These are phyloP conservation scores for Desmodesmus armatus DNA, from an alignment of 139 green algal genomes.

Conservation along the genomic window DNA sequence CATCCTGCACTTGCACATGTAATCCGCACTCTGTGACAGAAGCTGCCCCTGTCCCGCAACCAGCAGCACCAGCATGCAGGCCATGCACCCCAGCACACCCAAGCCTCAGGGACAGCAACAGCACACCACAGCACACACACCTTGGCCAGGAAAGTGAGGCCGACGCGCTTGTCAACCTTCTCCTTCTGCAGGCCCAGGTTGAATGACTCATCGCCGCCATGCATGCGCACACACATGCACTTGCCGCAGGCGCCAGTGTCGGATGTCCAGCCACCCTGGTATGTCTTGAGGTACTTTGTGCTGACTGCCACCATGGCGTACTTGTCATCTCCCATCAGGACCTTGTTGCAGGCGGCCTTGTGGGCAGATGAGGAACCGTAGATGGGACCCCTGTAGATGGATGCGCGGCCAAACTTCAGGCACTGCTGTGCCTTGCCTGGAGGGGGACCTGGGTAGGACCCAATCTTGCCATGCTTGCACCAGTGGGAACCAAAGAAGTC, in stretches of 20 bases:
- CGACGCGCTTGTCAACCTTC: background rate
- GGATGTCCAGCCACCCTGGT: conserved; percentile 39
- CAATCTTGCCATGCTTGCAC: conserved; percentile 40
- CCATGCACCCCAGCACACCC: no score
- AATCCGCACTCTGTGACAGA: no score
- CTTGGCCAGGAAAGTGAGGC: conserved; percentile 43
- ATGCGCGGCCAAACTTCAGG: conserved; percentile 47
- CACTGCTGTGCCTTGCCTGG: conserved; percentile 28
- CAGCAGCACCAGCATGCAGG: no score
- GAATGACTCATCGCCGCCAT: conserved; percentile 39
- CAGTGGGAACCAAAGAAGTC: conserved; percentile 26
- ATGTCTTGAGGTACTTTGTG: conserved; percentile 51
- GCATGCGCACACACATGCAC: conserved; percentile 51
- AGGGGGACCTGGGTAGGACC: conserved; percentile 15
- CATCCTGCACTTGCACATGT: background rate
- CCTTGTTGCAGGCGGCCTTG: conserved; percentile 42
- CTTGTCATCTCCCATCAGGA: conserved; percentile 13
- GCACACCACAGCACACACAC: background rate
- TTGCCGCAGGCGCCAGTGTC: conserved; percentile 35
- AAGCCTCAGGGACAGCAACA: no score
- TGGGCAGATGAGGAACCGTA: conserved; percentile 39
- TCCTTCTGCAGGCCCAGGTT: conserved; percentile 42
- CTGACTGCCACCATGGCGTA: conserved; percentile 35
- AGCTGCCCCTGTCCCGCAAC: no score
- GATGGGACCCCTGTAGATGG: conserved; percentile 44